Percentiles rank a stretch among this genome's conserved stretches.
These are phyloP conservation scores for Abrus pulchellus DNA, from an alignment of 306 rosid species.

Conservation along the genomic window DNA sequence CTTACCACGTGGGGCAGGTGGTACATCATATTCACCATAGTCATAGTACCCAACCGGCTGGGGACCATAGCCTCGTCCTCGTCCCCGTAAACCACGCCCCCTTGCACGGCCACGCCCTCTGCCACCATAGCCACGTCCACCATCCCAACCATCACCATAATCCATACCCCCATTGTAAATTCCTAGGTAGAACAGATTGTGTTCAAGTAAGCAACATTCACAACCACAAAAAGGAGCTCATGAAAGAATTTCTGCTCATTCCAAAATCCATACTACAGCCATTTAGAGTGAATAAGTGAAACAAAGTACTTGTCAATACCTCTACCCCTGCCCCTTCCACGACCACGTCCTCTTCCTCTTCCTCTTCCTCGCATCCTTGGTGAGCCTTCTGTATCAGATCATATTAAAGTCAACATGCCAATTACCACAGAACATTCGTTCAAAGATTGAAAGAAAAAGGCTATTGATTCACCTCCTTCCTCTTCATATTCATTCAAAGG, in stretches of 20 bases:
- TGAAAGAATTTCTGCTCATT: neutral
- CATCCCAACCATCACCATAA: constrained; percentile 83
- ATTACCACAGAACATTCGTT: constrained; percentile 23
- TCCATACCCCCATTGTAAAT: constrained; percentile 73
- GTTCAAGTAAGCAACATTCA: constrained; percentile 10
- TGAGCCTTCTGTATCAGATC: constrained; percentile 67
- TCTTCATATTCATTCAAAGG: constrained; percentile 79
- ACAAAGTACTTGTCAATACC: constrained; percentile 55
- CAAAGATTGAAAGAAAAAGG: constrained; percentile 24
- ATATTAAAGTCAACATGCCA: constrained; percentile 22
- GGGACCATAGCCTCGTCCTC: constrained; percentile 71
- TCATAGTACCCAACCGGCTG: constrained; percentile 68
- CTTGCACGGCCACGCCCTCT: constrained; percentile 79
- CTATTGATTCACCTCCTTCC: constrained; percentile 70
- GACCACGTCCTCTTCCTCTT: constrained; percentile 77
- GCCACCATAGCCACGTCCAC: constrained; percentile 78
- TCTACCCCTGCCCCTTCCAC: constrained; percentile 84
- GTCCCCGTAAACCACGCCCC: constrained; percentile 67
- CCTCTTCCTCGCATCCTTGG: constrained; percentile 77
- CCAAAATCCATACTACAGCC: neutral
- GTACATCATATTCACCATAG: constrained; percentile 72
- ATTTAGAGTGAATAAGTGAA: constrained; percentile 25
- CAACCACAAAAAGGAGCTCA: neutral
- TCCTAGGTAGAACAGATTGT: constrained; percentile 52
- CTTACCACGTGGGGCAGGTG: constrained; percentile 76